phyloP scores from a whole-genome alignment of 345 rosid genomes.

The Pelargonium nanum region DNA sequence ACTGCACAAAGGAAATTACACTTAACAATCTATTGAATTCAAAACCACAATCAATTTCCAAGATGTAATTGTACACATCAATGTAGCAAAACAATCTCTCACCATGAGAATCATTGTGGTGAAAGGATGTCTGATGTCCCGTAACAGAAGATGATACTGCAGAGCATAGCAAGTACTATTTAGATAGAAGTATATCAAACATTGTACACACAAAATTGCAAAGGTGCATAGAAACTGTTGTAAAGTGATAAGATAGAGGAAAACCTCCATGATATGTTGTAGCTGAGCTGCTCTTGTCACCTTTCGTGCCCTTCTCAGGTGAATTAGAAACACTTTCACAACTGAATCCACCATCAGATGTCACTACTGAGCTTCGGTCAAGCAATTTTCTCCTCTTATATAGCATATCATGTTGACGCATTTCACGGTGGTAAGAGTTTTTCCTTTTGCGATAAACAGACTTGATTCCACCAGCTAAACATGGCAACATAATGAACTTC shows the following conservation, averaged over 20 bases:
- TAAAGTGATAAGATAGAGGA: constrained; percentile 8
- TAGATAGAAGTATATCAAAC: constrained; percentile 11
- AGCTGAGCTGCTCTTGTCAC: constrained; percentile 22
- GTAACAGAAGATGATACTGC: constrained; percentile 30
- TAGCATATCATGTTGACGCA: constrained; percentile 33
- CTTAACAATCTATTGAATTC: constrained; percentile 16
- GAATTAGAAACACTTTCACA: constrained; percentile 80
- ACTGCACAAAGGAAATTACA: constrained; percentile 44
- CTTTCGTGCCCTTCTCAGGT: constrained; percentile 33
- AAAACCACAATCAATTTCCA: constrained; percentile 6
- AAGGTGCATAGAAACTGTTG: constrained; percentile 8
- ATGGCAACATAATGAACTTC: constrained; percentile 10
- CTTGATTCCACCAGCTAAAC: constrained; percentile 44
- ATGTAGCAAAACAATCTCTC: constrained; percentile 17
- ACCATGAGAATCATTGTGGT: constrained; percentile 64
- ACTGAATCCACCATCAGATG: constrained; percentile 69
- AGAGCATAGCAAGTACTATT: constrained; percentile 23
- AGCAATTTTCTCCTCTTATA: constrained; percentile 58
- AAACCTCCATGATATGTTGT: constrained; percentile 33
- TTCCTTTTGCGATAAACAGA: constrained; percentile 55
- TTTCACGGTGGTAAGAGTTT: constrained; percentile 27
- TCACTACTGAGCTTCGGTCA: constrained; percentile 35
- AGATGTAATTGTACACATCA: constrained; percentile 4
- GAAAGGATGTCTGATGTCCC: constrained; percentile 35
- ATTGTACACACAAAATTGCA: background rate